Evolutionary conservation across 1,284 basidiomycete species (phyloP), one percentile per base, ranked within the genome.

Genomic region (Rhodofomes roseus): DNA sequence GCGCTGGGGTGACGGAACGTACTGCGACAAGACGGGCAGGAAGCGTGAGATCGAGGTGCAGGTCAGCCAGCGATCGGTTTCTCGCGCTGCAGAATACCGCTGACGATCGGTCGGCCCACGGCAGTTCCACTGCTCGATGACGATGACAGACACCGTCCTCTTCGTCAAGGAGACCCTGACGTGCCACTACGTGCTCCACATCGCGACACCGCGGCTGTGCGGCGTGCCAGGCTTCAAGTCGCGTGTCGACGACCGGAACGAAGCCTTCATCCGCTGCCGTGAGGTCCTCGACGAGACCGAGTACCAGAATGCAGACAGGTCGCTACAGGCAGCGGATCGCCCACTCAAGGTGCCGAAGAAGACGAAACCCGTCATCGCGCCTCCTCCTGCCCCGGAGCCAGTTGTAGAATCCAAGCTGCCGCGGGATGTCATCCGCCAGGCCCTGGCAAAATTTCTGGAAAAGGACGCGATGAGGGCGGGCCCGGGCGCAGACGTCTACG

Each of bases 51-150:
- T 95, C 55, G 95, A 98, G 79, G 88, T 98, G 37, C 95, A 98
- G 85, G 92, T 89, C 66, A 66, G 83, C 51, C 40, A 31, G 27
- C 52, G 39, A 25, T 27, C 54, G 23, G 40, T 46, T 58, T 58
- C 40, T 48, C 57, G 27, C 16, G 11, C 23, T 43, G 50, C 46
- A 41, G 29, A 39, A 50, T 51, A 52, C 27, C 58, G 54, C 57
- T 39, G 56, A 56, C 56, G 27, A 46, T 39, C 48, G 56, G 20
- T 20, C 58, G 22, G 20, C 34, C 39, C 43, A 52, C 34, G 18
- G 14, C 71, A 95, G 90, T 95, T 96, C 73, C 95, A 98, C 75
- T 98, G 95, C 76, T 93, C 92, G 62, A 93, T 93, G 89, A 90
- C 90, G 57, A 90, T 90, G 75, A 86, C 90, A 41, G 90, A 93